Evolutionary conservation across 495 filamentous ascomycete species (phyloP).

Genomic region (Trypethelium eluteriae): DNA sequence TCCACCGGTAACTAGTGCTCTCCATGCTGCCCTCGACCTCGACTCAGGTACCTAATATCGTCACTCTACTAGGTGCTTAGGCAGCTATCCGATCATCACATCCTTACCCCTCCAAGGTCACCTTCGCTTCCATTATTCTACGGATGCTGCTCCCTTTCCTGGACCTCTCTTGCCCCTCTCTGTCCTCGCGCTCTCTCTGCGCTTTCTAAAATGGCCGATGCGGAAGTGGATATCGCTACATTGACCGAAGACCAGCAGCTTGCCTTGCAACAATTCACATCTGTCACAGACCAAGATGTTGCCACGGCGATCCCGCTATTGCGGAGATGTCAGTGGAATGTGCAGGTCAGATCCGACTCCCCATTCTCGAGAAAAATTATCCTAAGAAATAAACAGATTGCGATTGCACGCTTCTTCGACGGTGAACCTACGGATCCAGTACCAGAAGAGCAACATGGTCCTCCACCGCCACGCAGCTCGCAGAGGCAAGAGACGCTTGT

Average conservation of each 20-base stretch:
- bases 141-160: neutral
- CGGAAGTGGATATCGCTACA: constrained; percentile 52
- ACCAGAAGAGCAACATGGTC: constrained; percentile 52
- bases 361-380: constrained; percentile 7
- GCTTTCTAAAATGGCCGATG: constrained; percentile 25
- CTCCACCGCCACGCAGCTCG: constrained; percentile 51
- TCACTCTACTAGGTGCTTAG: neutral
- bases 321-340: constrained; percentile 88
- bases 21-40: neutral
- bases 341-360: constrained; percentile 55
- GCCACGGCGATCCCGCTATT: constrained; percentile 73
- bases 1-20: neutral
- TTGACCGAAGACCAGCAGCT: constrained; percentile 70
- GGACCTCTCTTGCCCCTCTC: neutral
- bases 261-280: constrained; percentile 76
- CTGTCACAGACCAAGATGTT: constrained; percentile 76
- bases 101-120: neutral
- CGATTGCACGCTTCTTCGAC: constrained; percentile 94
- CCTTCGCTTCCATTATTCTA: neutral
- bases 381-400: constrained; percentile 55
- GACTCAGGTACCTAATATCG: neutral
- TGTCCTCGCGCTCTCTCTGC: neutral
- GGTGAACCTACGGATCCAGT: constrained; percentile 74
- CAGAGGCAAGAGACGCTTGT: constrained; percentile 63
- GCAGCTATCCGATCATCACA: neutral